phyloP scores from a whole-genome alignment of 179 eudicot genomes.

The Sideroxylon spinosum region DNA sequence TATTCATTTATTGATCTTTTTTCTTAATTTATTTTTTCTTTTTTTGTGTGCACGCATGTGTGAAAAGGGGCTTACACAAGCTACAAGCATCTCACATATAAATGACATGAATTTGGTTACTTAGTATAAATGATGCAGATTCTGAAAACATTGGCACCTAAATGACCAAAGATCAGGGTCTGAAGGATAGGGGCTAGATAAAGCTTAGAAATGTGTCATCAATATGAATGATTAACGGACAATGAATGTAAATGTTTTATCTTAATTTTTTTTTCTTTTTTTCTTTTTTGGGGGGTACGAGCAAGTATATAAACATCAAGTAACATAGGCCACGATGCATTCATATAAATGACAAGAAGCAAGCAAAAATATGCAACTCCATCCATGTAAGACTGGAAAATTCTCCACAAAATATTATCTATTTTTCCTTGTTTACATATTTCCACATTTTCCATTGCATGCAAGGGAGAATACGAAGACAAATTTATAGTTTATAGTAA shows the following conservation, averaged over 20 bases:
- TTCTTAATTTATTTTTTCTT: no score
- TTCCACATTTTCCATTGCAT: constrained; percentile 9
- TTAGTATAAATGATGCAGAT: background rate
- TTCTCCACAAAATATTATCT: background rate
- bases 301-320: background rate
- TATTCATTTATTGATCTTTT: background rate
- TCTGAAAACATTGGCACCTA: background rate
- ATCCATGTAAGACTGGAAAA: background rate
- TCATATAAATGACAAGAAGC: background rate
- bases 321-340: background rate
- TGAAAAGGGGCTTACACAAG: background rate
- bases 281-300: no score
- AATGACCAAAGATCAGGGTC: background rate
- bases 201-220: background rate
- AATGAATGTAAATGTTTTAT: background rate
- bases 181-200: background rate
- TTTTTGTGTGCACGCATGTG: no score
- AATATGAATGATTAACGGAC: background rate
- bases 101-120: background rate
- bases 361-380: background rate
- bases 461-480: background rate
- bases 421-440: background rate
- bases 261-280: background rate
- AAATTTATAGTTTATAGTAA: background rate
- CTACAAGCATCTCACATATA: background rate